phyloP scores from a whole-genome alignment of 23 red algal genomes.

The Agarophyton chilense region DNA sequence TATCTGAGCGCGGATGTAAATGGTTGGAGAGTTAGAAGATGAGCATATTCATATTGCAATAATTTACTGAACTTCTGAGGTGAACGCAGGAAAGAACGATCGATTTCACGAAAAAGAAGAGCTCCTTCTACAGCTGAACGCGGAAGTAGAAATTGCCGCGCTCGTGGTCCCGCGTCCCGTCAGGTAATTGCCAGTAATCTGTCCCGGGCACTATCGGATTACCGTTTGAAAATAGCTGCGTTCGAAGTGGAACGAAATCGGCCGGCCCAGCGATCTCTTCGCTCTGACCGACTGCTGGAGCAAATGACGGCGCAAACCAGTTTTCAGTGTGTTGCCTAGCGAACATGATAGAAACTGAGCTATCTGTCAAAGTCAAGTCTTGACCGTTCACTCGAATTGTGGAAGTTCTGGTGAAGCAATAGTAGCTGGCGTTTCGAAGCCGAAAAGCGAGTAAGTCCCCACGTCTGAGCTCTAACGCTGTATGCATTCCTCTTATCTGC shows the following conservation, averaged over 20 bases:
- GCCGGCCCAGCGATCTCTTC: neutral
- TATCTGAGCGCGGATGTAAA: no score
- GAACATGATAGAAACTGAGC: constrained; percentile 10
- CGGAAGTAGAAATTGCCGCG: constrained; percentile 47
- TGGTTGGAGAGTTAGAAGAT: no score
- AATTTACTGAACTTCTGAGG: no score
- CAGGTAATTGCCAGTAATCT: constrained; percentile 42
- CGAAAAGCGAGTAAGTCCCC: constrained; percentile 36
- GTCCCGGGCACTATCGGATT: constrained; percentile 18
- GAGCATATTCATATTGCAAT: neutral
- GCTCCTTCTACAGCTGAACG: constrained; percentile 38
- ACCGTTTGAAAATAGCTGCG: neutral
- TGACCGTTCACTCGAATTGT: constrained; percentile 32
- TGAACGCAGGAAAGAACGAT: no score
- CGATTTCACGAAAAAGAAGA: no score
- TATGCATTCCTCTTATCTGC: constrained; percentile 25
- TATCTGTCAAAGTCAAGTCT: neutral
- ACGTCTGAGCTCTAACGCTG: constrained; percentile 10
- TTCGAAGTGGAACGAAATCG: constrained; percentile 46
- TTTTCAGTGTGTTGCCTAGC: constrained; percentile 7
- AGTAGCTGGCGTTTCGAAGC: constrained; percentile 45
- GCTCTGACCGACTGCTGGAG: neutral
- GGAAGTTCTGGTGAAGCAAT: constrained; percentile 34
- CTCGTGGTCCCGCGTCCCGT: constrained; percentile 30
- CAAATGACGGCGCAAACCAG: constrained; percentile 39